Percentiles rank a stretch among this genome's conserved stretches.
phyloP scores from a whole-genome alignment of 2,329 filamentous ascomycete genomes.

The Pseudocercospora eumusae region DNA sequence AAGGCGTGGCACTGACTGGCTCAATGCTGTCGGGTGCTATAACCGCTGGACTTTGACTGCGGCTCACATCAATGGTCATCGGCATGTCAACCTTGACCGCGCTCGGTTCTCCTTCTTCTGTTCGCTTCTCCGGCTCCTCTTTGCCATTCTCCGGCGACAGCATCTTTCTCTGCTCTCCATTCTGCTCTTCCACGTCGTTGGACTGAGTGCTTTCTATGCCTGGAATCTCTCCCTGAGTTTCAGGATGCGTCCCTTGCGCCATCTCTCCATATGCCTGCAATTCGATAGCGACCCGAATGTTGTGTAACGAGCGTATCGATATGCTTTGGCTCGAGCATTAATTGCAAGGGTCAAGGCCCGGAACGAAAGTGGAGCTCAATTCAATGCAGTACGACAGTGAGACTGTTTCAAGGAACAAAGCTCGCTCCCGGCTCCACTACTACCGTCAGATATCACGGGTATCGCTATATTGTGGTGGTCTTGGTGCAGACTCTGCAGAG shows the following conservation, averaged over 20 bases:
- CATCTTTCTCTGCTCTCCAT: slow-evolving; percentile 2
- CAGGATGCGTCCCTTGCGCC: slow-evolving; percentile 5
- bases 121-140: slow-evolving; percentile 1
- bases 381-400: background rate
- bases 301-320: slow-evolving; percentile 10
- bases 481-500: background rate
- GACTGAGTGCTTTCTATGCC: background rate
- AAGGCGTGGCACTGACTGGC: slow-evolving; percentile 14
- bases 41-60: slow-evolving; percentile 11
- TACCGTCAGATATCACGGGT: background rate
- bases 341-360: slow-evolving; percentile 14
- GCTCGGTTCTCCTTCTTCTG: slow-evolving; percentile 4
- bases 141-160: slow-evolving; percentile 4
- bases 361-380: slow-evolving; percentile 2
- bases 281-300: background rate
- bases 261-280: slow-evolving; percentile 8
- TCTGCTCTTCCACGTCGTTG: background rate
- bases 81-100: slow-evolving; percentile 6
- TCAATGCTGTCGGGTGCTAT: slow-evolving; percentile 10
- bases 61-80: slow-evolving; percentile 11
- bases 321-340: slow-evolving; percentile 12
- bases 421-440: background rate
- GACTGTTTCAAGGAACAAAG: slow-evolving; percentile 3
- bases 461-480: background rate
- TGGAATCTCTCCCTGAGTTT: slow-evolving; percentile 8